Base-by-base conservation (phyloP, 306 rosid species). In the Trifolium fragiferum region DNA sequence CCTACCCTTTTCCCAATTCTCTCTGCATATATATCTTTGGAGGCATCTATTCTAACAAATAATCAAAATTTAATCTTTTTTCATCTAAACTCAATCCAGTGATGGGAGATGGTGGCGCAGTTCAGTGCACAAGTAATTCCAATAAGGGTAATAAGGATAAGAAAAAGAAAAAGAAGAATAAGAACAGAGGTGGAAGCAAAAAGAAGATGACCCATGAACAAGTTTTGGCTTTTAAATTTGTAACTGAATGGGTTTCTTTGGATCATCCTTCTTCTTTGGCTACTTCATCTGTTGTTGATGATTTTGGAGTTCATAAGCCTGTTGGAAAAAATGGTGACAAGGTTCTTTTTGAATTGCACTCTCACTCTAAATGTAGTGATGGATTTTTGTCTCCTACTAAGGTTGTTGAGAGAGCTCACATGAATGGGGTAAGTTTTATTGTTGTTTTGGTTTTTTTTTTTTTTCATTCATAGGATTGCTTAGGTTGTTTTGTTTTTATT, bases 361-460 rank as follows among this genome's bases (percentile, higher is more conserved):
- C 97, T 0, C 98, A 93, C 81, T 87, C 97, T 35, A 93, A 93
- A 78, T 93, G 30, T 83, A 93, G 98, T 82, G 98, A 94, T 84
- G 98, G 98, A 20, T 94, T 88, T 84, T 85, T 94, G 68, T 86
- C 98, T 32, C 98, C 98, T 84, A 77, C 96, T 5, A 94, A 90
- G 85, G 73, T 94, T 27, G 84, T 94, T 50, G 96, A 94, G 78
- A 88, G 85, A 80, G 98, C 98, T 82, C 94, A 90, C 50, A 85
- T 80, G 10, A 88, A 87, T 20, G 96, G 97, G 84, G 98, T 93
- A 60, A 85, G 93, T 80, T 80, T 81, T 77, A 35, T 40, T 51
- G 0, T 40, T 27, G 3, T 6, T 20, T 57, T 46, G 5, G 6
- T 30, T 30, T 4, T 40, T 72, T 83, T 60, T 77, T 60, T 77